Evolutionary conservation across 2,329 filamentous ascomycete genomes (phyloP).

Genomic region (Colletotrichum cereale): DNA sequence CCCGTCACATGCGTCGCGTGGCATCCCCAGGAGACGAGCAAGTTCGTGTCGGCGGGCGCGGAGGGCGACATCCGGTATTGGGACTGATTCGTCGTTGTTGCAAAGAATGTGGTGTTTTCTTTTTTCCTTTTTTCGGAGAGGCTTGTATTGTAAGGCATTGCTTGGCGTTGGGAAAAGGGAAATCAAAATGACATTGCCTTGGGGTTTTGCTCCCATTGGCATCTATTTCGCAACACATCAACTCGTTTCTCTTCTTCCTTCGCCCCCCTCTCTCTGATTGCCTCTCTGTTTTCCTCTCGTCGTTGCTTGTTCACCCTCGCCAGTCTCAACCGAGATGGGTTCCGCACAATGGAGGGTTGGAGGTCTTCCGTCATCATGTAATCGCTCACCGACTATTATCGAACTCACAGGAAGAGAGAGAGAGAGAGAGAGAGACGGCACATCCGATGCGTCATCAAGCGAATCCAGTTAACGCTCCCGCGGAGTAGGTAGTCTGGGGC

Average conservation of each 20-base stretch:
- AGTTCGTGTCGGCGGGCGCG: conserved; percentile 90
- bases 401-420: no score
- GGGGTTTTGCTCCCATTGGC: background rate
- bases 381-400: background rate
- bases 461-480: background rate
- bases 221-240: background rate
- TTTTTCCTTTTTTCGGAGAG: background rate
- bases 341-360: background rate
- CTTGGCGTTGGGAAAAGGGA: conserved; percentile 34
- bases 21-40: conserved; percentile 98
- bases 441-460: background rate
- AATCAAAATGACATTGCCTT: conserved; percentile 21
- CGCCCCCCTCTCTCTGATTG: no score
- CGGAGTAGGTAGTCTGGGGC: background rate
- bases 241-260: no score
- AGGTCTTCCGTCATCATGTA: background rate
- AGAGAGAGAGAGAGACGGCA: background rate
- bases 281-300: background rate
- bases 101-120: no score
- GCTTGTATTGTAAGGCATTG: conserved; percentile 38
- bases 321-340: background rate
- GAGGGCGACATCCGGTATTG: conserved; percentile 92
- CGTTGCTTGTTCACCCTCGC: background rate
- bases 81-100: conserved; percentile 73
- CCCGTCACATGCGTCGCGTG: conserved; percentile 90